Base-by-base conservation (phyloP, 192 early-diverging fungal genomes). In the Phycomyces nitens region DNA sequence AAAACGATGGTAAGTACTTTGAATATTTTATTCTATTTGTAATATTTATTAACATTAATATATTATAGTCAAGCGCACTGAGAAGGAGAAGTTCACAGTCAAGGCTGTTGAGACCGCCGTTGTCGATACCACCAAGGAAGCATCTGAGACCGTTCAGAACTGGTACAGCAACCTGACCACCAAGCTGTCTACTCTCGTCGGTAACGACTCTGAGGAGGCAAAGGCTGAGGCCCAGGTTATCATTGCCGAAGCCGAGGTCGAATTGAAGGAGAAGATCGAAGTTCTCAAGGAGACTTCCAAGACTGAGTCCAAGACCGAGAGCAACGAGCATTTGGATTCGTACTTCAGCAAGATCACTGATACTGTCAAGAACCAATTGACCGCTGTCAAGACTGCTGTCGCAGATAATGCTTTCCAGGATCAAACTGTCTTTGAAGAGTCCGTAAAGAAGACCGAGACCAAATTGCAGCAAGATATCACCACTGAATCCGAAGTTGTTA, bases 311-410 rank as follows among this genome's bases (percentile, higher is more conserved):
- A 22, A 44, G 5, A 14, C 59, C 1, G 50, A 23, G 22, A 59
- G 21, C 3, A 44, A 22, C 10, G 38, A 59, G 22, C 59, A 60
- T 34, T 29, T 60, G 24, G 59, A 47, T 50, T 24, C 27, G n/a
- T 60, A 50, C 59, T 60, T 60, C 34, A 27, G 44, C 12, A 60
- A 60, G 5, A 15, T 60, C 59, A 60, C 47, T 29, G 38, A 60
- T 24, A 50, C 43, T 26, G 59, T 50, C 27, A 43, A 60, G 7
- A 47, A 60, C 10, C 59, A 60, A 50, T 50, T 60, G 16, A 50
- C 22, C n/a, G 43, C 47, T 18, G 43, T 60, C 16, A 60, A 60
- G 59, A 60, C 26, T 27, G 44, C 50, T 23, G 27, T 47, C 18
- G 41, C 50, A 27, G 59, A 60, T 11, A 47, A 24, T 50, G 59